Conservation (phyloP, 805 yeast species). For the Yamadazyma scolyti region DNA sequence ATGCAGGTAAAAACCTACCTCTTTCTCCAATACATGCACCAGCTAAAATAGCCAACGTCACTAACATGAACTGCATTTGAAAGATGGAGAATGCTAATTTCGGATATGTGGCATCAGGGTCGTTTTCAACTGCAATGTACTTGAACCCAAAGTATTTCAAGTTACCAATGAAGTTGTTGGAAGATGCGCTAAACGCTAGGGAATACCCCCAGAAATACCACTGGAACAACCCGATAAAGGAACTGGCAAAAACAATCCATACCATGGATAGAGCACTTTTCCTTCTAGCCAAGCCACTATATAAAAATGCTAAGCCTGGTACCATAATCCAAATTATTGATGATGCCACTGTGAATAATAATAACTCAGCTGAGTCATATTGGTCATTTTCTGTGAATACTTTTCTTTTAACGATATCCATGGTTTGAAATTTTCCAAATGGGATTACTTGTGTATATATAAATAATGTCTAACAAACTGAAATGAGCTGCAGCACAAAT, state of each 20-base stretch:
- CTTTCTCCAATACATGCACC: conserved; percentile 89
- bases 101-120: conserved; percentile 54
- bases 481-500: too few species aligned
- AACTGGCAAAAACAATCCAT: conserved; percentile 73
- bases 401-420: conserved; percentile 19
- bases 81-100: conserved; percentile 81
- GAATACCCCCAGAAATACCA: conserved; percentile 99
- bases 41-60: conserved; percentile 86
- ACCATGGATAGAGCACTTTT: conserved; percentile 86
- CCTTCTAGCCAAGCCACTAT: conserved; percentile 86
- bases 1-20: conserved; percentile 81
- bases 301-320: conserved; percentile 90
- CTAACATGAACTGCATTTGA: conserved; percentile 88
- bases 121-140: conserved; percentile 52
- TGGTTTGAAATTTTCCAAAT: conserved; percentile 1
- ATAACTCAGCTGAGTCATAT: conserved; percentile 23
- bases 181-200: conserved; percentile 77
- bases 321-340: conserved; percentile 85
- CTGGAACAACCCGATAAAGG: conserved; percentile 73
- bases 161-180: conserved; percentile 86
- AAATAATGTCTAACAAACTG: too few species aligned
- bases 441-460: too few species aligned
- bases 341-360: conserved; percentile 54
- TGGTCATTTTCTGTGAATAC: conserved; percentile 32
- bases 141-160: conserved; percentile 78